These are phyloP conservation scores for Thelonectria discophora DNA, from an alignment of 2,329 filamentous ascomycete genomes.

Conservation along the genomic window DNA sequence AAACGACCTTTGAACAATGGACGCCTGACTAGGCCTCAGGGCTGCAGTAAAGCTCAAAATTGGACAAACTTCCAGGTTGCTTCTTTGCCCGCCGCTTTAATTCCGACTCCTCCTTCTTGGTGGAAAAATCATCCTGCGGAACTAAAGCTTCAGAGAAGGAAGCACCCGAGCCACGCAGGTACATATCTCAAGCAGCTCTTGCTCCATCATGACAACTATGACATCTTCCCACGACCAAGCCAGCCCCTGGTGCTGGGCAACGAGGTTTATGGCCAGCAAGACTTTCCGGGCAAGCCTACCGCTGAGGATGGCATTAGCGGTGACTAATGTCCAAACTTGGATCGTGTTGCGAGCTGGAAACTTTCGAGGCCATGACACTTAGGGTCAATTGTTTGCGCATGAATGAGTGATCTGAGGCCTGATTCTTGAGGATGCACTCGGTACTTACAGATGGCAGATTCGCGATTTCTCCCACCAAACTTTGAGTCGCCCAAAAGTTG, in stretches of 20 bases:
- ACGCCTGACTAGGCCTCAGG: neutral
- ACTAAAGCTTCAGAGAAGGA: no score
- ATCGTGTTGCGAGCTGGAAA: neutral
- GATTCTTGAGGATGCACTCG: neutral
- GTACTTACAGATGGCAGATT: neutral
- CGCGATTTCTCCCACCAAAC: neutral
- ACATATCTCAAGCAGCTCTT: neutral
- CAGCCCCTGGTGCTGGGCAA: neutral
- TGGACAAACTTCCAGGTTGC: neutral
- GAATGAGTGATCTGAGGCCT: neutral
- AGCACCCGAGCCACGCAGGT: no score
- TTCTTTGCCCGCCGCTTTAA: neutral
- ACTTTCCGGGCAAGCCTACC: neutral
- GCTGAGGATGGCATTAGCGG: neutral
- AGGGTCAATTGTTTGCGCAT: neutral
- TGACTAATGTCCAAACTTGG: neutral
- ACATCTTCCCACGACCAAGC: neutral
- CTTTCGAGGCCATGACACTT: neutral
- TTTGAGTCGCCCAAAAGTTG: neutral
- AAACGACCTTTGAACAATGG: constrained; percentile 7
- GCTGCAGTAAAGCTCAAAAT: neutral
- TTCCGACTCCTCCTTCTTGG: neutral
- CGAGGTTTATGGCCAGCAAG: neutral
- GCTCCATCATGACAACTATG: neutral
- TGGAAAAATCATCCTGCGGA: neutral